Conservation (phyloP, 1,284 basidiomycete genomes). For the Pholiota adiposa region DNA sequence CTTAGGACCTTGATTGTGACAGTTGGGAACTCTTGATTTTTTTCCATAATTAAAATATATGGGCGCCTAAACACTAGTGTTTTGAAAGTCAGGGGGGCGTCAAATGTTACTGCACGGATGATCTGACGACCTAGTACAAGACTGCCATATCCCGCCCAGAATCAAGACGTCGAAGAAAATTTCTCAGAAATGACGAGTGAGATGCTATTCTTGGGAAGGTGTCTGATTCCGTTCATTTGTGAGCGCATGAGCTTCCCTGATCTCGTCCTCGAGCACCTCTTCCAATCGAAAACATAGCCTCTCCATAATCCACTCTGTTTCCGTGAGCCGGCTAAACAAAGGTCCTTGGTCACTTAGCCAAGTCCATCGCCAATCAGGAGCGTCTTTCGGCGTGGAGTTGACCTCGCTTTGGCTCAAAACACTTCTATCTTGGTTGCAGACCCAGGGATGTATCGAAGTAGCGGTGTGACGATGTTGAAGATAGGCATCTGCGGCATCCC, state of each 20-base stretch:
- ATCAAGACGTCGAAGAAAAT: no score
- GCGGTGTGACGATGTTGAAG: background rate
- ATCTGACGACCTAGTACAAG: no score
- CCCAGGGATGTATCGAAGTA: background rate
- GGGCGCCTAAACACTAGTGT: no score
- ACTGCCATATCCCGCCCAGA: no score
- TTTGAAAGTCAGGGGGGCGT: no score
- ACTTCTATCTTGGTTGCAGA: background rate
- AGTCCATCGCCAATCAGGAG: slow-evolving; percentile 28
- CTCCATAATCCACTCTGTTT: slow-evolving; percentile 41
- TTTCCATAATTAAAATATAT: no score
- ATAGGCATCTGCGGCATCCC: no score
- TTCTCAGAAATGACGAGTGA: no score
- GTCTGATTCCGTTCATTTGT: background rate
- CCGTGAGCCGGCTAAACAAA: slow-evolving; percentile 37
- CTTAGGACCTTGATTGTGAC: no score
- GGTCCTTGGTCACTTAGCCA: slow-evolving; percentile 44
- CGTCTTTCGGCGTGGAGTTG: background rate
- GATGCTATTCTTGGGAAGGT: background rate
- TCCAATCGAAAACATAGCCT: slow-evolving; percentile 37
- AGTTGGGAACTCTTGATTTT: no score
- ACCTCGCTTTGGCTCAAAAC: background rate
- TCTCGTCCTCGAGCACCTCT: slow-evolving; percentile 31
- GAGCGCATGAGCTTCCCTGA: slow-evolving; percentile 10
- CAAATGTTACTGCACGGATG: no score